Base-by-base conservation (phyloP, 805 yeast genomes). In the Kurtzmaniella cleridarum region DNA sequence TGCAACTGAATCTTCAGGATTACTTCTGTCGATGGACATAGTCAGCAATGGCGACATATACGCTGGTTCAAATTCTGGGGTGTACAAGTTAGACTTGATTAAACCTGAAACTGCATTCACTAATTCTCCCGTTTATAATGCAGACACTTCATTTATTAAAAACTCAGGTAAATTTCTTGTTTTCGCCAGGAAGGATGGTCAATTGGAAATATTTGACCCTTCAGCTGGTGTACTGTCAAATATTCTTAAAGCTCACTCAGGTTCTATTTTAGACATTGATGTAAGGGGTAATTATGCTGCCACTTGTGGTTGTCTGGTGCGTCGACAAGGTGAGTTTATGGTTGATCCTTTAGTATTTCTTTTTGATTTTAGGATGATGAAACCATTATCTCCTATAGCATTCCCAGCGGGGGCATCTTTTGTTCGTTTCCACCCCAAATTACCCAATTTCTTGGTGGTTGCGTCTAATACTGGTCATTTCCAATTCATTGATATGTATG, bases 391-490 rank as follows among this genome's bases (percentile, higher is more conserved):
- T 0, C 96, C 97, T 3, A 70, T 91, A 6, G 78, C 96, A 3
- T 88, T 89, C 52, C 89, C 93, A 1, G 82, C 89, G 0, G 97
- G 97, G 10, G 96, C 98, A 1, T 73, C 84, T 8, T 84, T 75
- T 54, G 93, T 84, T 1, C 73, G 84, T 35, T 70, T 91, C 44
- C 97, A 91, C 62, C 97, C 98, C 5, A 83, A 84, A 43, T 55
- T 89, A 36, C 84, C 96, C 5, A 84, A 85, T 29, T 79, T 84
- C 27, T 76, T 88, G 33, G 57, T 88, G 3, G 79, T 86, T 6
- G 83, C 87, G 0, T 84, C 96, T 0, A 71, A 71, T 15, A 60
- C 76, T 16, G 98, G 98, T 13, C 91, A 88, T 43, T 66, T 93
- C 41, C 95, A 89, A 53, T 82, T 89, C 47, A 75, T 88, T 18